phyloP scores from a whole-genome alignment of 2,329 filamentous ascomycete species.

The Cladobotryum protrusum region DNA sequence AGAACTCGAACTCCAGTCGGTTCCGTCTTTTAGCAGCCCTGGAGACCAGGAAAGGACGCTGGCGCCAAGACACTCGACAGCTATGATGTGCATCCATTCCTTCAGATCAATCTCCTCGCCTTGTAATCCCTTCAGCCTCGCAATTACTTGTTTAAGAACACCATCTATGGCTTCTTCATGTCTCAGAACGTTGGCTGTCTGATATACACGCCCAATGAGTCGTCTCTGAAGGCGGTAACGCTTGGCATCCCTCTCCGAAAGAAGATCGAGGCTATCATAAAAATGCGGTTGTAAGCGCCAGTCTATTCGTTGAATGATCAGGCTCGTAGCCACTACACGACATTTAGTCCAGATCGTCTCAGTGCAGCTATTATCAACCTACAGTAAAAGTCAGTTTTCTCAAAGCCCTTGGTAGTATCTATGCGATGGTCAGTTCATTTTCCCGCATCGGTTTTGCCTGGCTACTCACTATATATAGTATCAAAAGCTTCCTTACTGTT shows the following conservation, averaged over 20 bases:
- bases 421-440: background rate
- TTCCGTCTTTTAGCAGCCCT: constrained; percentile 35
- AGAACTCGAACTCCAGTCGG: constrained; percentile 41
- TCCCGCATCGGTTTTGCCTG: too few relatives aligned
- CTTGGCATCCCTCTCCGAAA: constrained; percentile 41
- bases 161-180: constrained; percentile 36
- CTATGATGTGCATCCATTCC: constrained; percentile 52
- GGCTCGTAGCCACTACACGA: constrained; percentile 36
- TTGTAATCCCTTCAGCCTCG: constrained; percentile 29
- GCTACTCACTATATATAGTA: constrained; percentile 39
- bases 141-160: constrained; percentile 31
- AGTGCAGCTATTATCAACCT: constrained; percentile 14
- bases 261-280: constrained; percentile 42
- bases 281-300: constrained; percentile 30
- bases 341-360: background rate
- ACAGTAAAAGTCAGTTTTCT: constrained; percentile 50
- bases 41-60: constrained; percentile 48
- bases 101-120: constrained; percentile 41
- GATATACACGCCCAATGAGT: constrained; percentile 44
- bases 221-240: constrained; percentile 45
- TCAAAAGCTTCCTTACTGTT: constrained; percentile 41
- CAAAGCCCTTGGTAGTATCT: constrained; percentile 43
- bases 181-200: constrained; percentile 35
- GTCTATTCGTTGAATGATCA: constrained; percentile 37
- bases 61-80: constrained; percentile 45